These are phyloP conservation scores for Gossypium schwendimanii DNA, from an alignment of 441 rosid species.

Conservation along the genomic window DNA sequence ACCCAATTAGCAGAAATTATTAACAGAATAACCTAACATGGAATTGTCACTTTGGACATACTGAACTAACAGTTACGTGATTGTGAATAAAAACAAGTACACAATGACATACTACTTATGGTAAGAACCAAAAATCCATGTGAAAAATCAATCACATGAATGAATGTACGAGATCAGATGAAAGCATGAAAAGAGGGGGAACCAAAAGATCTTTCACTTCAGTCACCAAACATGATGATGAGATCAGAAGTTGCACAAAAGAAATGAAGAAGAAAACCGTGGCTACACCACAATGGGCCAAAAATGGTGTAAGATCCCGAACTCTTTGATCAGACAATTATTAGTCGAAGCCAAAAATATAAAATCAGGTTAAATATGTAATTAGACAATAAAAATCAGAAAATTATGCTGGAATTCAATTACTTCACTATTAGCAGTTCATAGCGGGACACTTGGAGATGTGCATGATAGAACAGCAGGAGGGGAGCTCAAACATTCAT, in stretches of 20 bases:
- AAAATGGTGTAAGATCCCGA: not conserved
- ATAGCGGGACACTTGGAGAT: not conserved
- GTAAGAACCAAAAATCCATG: not conserved
- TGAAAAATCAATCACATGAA: not conserved
- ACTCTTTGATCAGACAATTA: not conserved
- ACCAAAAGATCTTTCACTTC: not conserved
- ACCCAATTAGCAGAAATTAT: not conserved
- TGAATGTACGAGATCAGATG: not conserved
- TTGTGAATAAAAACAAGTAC: not conserved
- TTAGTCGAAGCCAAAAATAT: not conserved
- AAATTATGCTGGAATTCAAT: not conserved
- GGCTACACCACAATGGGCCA: not conserved
- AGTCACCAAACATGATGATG: not conserved
- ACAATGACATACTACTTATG: not conserved
- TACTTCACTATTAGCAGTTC: conserved; percentile 2
- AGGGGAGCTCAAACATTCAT: no score
- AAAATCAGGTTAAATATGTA: not conserved
- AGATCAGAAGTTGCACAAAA: not conserved
- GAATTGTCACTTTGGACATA: not conserved
- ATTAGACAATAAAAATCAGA: not conserved
- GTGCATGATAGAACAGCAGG: not conserved
- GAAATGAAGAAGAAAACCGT: not conserved
- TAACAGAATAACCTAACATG: not conserved
- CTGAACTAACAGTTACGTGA: not conserved
- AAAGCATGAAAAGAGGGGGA: not conserved